Conservation (phyloP, 208 protist species). For the Kentomonas sorsogonicus region DNA sequence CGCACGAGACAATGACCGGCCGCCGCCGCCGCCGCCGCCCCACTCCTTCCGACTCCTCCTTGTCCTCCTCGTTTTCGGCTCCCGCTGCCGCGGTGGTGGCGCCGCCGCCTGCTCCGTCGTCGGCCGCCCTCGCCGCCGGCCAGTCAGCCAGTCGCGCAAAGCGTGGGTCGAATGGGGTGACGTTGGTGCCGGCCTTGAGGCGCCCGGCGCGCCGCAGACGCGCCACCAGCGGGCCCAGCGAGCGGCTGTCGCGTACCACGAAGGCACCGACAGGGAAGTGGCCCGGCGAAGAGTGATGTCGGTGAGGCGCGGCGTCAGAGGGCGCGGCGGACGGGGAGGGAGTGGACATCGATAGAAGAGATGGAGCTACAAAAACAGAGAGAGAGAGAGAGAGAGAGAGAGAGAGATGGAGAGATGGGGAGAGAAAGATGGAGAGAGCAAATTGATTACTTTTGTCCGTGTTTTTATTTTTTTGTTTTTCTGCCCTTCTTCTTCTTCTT, state of each 20-base stretch:
- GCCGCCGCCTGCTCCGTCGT: too few species aligned
- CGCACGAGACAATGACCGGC: too few species aligned
- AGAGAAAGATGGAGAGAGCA: background rate
- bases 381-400: background rate
- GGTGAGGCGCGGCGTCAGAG: background rate
- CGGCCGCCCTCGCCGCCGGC: too few species aligned
- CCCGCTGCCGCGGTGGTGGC: too few species aligned
- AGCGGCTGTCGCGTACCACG: slow-evolving; percentile 21
- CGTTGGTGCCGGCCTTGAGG: slow-evolving; percentile 38
- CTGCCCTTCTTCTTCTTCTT: background rate
- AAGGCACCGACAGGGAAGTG: slow-evolving; percentile 38
- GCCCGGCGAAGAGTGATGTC: background rate
- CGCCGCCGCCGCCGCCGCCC: too few species aligned
- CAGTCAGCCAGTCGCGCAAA: too few species aligned
- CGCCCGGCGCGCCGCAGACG: slow-evolving; percentile 16
- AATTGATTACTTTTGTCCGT: background rate
- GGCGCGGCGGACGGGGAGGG: background rate
- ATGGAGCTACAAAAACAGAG: background rate
- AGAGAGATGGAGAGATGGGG: background rate
- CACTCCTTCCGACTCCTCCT: too few species aligned
- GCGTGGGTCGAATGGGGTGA: slow-evolving; percentile 32
- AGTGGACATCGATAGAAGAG: background rate
- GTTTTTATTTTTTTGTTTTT: background rate
- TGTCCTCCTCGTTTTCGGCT: too few species aligned
- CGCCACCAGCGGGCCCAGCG: slow-evolving; percentile 26